Percentiles rank a stretch among this genome's conserved stretches.
Evolutionary conservation across 352 stramenopile species (phyloP).

Genomic region (Phytophthora melonis): DNA sequence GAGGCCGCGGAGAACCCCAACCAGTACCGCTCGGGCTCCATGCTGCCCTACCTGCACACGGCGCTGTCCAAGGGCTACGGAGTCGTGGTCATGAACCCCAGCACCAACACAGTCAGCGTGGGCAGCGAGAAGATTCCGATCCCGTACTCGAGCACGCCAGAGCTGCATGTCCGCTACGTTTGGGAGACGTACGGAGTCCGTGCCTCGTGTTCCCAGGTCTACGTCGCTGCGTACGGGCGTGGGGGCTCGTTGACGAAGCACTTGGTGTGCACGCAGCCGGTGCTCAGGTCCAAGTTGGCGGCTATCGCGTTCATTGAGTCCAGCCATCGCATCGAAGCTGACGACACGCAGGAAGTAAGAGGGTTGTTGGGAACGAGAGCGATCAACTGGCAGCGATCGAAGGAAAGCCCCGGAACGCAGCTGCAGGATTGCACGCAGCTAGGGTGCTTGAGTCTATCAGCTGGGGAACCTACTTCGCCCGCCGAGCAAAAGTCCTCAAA

Average conservation of each 20-base stretch:
- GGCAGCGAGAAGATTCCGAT: constrained; percentile 83
- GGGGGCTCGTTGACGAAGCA: constrained; percentile 80
- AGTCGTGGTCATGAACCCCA: constrained; percentile 85
- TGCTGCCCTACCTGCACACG: constrained; percentile 85
- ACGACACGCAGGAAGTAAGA: constrained; percentile 77
- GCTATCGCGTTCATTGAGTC: constrained; percentile 87
- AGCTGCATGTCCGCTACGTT: constrained; percentile 83
- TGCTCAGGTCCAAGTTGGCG: constrained; percentile 69
- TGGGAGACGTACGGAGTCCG: constrained; percentile 86
- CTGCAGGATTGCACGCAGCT: constrained; percentile 77
- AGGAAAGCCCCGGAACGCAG: constrained; percentile 72
- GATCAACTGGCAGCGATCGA: constrained; percentile 87
- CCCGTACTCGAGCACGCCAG: constrained; percentile 75
- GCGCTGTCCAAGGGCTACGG: constrained; percentile 84
- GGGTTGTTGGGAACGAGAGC: constrained; percentile 70
- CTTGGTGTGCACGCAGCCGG: constrained; percentile 73
- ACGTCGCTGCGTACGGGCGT: constrained; percentile 81
- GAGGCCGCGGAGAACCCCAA: constrained; percentile 72
- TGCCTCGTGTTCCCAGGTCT: constrained; percentile 77
- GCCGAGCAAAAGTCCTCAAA: constrained; percentile 80
- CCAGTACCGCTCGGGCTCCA: constrained; percentile 86
- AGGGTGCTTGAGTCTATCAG: constrained; percentile 79
- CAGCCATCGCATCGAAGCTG: constrained; percentile 71
- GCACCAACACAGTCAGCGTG: constrained; percentile 77
- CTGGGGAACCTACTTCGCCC: constrained; percentile 65